These are phyloP conservation scores for Phytophthora sojae DNA, from an alignment of 352 stramenopile species.

Conservation along the genomic window DNA sequence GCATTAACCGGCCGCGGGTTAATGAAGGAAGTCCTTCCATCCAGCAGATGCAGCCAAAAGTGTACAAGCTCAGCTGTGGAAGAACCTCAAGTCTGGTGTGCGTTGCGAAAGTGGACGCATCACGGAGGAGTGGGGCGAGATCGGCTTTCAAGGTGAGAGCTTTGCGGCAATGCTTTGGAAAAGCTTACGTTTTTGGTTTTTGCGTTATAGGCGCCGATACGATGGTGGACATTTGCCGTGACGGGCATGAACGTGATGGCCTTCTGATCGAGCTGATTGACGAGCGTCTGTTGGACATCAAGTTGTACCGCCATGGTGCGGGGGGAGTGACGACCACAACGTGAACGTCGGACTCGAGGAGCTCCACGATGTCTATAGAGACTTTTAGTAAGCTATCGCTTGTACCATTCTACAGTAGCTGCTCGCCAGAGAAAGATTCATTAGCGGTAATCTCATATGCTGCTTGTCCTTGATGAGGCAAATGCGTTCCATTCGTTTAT, in stretches of 20 bases:
- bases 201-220: conserved; percentile 73
- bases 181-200: neutral
- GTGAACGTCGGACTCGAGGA: conserved; percentile 47
- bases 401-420: too few relatives aligned
- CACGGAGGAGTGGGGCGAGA: conserved; percentile 90
- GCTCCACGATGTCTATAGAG: conserved; percentile 85
- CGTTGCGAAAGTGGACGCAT: conserved; percentile 78
- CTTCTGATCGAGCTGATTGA: conserved; percentile 81
- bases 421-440: too few relatives aligned
- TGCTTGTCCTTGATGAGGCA: too few relatives aligned
- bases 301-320: conserved; percentile 61
- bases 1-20: too few relatives aligned
- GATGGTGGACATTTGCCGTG: conserved; percentile 87
- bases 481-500: too few relatives aligned
- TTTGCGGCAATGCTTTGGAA: too few relatives aligned
- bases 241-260: conserved; percentile 89
- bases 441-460: too few relatives aligned
- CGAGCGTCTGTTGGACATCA: conserved; percentile 77
- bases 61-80: conserved; percentile 84
- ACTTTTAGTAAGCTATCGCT: too few relatives aligned
- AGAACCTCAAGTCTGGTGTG: conserved; percentile 80
- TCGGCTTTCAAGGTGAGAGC: conserved; percentile 89
- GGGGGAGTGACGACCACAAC: conserved; percentile 38
- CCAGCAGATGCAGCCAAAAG: too few relatives aligned
- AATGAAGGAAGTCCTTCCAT: too few relatives aligned